Conservation (phyloP, 1,284 basidiomycete species). For the Irpex rosettiformis region DNA sequence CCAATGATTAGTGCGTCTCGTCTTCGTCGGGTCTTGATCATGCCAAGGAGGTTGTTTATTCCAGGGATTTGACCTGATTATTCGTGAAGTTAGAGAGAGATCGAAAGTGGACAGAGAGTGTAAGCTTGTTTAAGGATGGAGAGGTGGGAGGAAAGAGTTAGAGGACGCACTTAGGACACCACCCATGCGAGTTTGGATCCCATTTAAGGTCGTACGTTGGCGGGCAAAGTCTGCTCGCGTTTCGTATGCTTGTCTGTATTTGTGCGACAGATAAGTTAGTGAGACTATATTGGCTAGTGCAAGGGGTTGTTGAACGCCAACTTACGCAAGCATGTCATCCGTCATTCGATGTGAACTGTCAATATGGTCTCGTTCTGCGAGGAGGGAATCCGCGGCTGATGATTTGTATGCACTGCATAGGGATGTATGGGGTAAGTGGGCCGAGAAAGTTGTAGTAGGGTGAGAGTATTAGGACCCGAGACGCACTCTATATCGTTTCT, state of each 20-base stretch:
- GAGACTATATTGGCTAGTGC: background rate
- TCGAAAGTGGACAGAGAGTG: background rate
- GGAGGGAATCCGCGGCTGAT: constrained; percentile 80
- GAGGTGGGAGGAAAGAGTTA: background rate
- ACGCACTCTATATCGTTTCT: constrained; percentile 92
- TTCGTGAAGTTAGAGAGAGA: background rate
- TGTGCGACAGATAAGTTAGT: constrained; percentile 10
- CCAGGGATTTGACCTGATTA: constrained; percentile 82
- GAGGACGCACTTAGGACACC: constrained; percentile 70
- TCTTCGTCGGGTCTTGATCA: constrained; percentile 90
- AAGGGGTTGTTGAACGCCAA: constrained; percentile 9
- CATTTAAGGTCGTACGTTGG: constrained; percentile 73
- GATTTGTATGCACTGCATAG: constrained; percentile 78
- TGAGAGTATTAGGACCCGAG: background rate
- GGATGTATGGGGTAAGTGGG: constrained; percentile 1
- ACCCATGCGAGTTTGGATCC: constrained; percentile 82
- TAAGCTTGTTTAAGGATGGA: background rate
- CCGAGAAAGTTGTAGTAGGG: background rate
- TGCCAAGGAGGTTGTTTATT: constrained; percentile 85
- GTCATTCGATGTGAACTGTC: constrained; percentile 95
- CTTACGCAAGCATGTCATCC: constrained; percentile 87
- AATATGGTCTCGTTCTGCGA: constrained; percentile 86
- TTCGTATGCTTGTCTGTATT: constrained; percentile 89
- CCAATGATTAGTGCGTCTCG: constrained; percentile 92
- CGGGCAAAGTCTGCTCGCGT: constrained; percentile 93